Base-by-base conservation (phyloP, 2,329 filamentous ascomycete species). In the Claviceps spartinae region DNA sequence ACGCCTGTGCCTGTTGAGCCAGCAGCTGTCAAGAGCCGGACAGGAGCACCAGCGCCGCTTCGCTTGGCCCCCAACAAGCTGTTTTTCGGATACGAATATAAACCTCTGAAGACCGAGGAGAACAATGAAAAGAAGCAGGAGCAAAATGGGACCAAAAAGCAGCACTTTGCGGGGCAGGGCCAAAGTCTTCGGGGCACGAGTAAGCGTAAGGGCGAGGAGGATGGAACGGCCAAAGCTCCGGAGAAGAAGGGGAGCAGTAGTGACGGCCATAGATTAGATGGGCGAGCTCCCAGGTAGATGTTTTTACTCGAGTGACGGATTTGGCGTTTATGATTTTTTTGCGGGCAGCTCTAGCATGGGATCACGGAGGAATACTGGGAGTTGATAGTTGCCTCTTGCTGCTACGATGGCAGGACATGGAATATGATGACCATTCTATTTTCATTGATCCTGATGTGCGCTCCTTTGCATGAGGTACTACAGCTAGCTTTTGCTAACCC, bases 31-130 rank as follows among this genome's bases (percentile, higher is more conserved):
- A 68, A 60, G 53, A 68, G 67, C 55, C 68, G 78, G 55, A 82
- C 76, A 14, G 89, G 91, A 57, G 90, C 89, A 0, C 89, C 91
- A 0, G 86, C 93, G 63, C 89, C 91, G 3, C 76, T 98, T 7
- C 79, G 93, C 30, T 67, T 98, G 49, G 79, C 88, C 0, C 85
- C 86, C 0, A 93, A 93, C 61, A 95, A 96, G 69, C 75, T 98
- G 4, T 98, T 98, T 74, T 95, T 98, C 57, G 93, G 93, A 3
- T 98, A 97, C 62, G 85, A 95, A 62, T 78, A 95, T 64, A 95
- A 86, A 67, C 91, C 91, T 0, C 75, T 94, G 43, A 90, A 88
- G 72, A 87, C 86, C 8, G 81, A 85, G 53, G 84, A 81, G 38
- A 81, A 88, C 53, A 82, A 81, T 63, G 79, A 81, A 49, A 75